These are phyloP conservation scores for Fusarium chaquense DNA, from an alignment of 2,329 filamentous ascomycete genomes.

Conservation along the genomic window DNA sequence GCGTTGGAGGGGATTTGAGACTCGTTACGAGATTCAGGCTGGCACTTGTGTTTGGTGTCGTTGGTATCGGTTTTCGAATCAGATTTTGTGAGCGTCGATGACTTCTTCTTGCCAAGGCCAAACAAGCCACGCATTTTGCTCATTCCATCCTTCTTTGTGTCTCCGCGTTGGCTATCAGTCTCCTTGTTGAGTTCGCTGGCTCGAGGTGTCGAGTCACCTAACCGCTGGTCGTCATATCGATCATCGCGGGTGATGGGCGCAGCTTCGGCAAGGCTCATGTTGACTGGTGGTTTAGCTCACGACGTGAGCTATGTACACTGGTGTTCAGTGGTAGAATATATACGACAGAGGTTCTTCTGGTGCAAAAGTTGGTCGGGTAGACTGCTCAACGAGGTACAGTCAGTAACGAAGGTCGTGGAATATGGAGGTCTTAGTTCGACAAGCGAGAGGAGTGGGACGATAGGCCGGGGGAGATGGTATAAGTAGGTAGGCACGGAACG, in stretches of 20 bases:
- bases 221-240: constrained; percentile 46
- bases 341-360: constrained; percentile 1
- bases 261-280: constrained; percentile 51
- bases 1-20: constrained; percentile 53
- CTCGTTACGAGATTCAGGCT: constrained; percentile 29
- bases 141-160: constrained; percentile 43
- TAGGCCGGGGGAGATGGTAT: constrained; percentile 5
- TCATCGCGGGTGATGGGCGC: constrained; percentile 37
- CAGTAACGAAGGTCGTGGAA: constrained; percentile 35
- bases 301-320: neutral
- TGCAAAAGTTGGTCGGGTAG: constrained; percentile 16
- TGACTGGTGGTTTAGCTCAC: constrained; percentile 5
- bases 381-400: constrained; percentile 28
- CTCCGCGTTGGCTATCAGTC: constrained; percentile 22
- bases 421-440: constrained; percentile 20
- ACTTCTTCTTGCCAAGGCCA: constrained; percentile 72
- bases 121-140: constrained; percentile 70
- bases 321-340: constrained; percentile 2
- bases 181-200: constrained; percentile 60
- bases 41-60: constrained; percentile 11
- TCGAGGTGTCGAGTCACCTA: constrained; percentile 51
- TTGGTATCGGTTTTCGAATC: constrained; percentile 27
- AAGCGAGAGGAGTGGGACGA: constrained; percentile 34
- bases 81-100: constrained; percentile 29
- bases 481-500: constrained; percentile 1